These are phyloP conservation scores for Neurospora sp. DNA, from an alignment of 495 filamentous ascomycete genomes.

Conservation along the genomic window DNA sequence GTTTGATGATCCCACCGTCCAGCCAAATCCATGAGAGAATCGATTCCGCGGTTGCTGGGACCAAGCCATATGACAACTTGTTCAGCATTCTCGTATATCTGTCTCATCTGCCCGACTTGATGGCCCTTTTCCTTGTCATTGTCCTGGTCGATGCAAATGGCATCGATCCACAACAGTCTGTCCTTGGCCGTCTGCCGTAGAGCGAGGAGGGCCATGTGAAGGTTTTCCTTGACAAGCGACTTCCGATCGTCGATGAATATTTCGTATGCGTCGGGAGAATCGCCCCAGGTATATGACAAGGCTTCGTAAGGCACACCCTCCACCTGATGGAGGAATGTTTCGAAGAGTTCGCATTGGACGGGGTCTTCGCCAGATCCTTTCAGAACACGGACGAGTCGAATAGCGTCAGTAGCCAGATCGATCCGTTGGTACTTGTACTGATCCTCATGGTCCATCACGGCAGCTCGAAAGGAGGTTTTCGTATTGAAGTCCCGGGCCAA, in stretches of 20 bases:
- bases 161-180: conserved; percentile 11
- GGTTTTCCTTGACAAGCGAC: background rate
- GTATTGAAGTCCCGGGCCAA: background rate
- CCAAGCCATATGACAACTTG: conserved; percentile 6
- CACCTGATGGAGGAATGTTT: background rate
- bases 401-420: background rate
- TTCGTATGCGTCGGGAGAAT: background rate
- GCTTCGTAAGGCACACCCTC: conserved; percentile 15
- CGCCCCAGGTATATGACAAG: conserved; percentile 26
- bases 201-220: background rate
- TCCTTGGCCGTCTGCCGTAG: background rate
- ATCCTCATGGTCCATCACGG: background rate
- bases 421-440: background rate
- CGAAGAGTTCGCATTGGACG: conserved; percentile 4
- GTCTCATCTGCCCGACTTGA: conserved; percentile 8
- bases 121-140: conserved; percentile 5
- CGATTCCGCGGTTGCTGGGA: background rate
- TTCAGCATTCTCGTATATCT: conserved; percentile 1
- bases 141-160: conserved; percentile 12
- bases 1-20: background rate
- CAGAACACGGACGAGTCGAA: background rate
- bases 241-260: background rate
- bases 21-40: background rate
- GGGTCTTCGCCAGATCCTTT: background rate
- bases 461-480: background rate